Conservation (phyloP, 1,284 basidiomycete genomes). For the Papiliotrema flavescens region DNA sequence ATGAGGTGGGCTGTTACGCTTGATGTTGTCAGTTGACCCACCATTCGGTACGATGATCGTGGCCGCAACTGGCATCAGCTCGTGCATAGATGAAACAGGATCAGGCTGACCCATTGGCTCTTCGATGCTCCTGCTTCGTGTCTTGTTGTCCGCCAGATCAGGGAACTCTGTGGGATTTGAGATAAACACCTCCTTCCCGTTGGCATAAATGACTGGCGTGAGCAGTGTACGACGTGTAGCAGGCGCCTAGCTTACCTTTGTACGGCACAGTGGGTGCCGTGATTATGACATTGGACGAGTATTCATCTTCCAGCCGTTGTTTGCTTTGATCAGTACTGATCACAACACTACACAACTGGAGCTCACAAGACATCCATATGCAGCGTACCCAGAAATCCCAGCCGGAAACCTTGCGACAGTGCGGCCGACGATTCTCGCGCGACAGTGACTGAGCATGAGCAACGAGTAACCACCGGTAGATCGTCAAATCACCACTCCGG, state of each 20-base stretch:
- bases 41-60: conserved; percentile 89
- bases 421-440: conserved; percentile 90
- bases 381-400: conserved; percentile 92
- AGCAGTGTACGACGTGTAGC: neutral
- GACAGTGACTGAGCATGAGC: conserved; percentile 85
- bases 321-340: conserved; percentile 40
- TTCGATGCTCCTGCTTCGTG: conserved; percentile 67
- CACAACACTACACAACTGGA: neutral
- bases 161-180: conserved; percentile 94
- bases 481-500: conserved; percentile 33
- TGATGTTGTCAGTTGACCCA: conserved; percentile 55
- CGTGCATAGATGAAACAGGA: neutral
- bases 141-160: conserved; percentile 63
- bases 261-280: conserved; percentile 93
- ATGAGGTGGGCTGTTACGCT: conserved; percentile 67
- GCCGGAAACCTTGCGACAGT: conserved; percentile 88
- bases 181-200: conserved; percentile 62
- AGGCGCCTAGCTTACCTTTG: conserved; percentile 57
- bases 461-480: conserved; percentile 31
- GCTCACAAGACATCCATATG: conserved; percentile 81
- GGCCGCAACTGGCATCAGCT: conserved; percentile 60
- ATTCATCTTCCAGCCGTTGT: conserved; percentile 95
- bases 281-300: conserved; percentile 81
- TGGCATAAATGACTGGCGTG: conserved; percentile 64
- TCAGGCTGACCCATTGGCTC: conserved; percentile 62